Conservation (phyloP, 441 rosid species). For the Erysimum cheiri region DNA sequence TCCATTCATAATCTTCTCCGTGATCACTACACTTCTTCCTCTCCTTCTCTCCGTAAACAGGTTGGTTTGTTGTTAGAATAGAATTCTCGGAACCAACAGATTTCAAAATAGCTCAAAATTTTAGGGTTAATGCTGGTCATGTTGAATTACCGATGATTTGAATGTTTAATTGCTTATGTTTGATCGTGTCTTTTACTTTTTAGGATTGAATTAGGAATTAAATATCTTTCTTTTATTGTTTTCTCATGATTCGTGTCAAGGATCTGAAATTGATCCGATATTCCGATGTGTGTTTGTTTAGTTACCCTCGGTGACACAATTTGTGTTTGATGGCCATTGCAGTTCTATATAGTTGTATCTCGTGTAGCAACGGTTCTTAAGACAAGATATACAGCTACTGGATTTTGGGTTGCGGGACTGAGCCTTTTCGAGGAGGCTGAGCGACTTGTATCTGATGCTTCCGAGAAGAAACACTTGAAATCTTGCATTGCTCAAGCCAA, state of each 20-base stretch:
- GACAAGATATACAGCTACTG: slow-evolving; percentile 82
- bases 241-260: background rate
- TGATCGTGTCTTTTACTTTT: background rate
- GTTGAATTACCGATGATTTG: background rate
- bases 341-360: slow-evolving; percentile 78
- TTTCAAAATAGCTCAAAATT: slow-evolving; percentile 12
- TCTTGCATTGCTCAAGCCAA: slow-evolving; percentile 69
- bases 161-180: slow-evolving; percentile 3
- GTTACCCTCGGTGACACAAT: background rate
- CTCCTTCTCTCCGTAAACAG: slow-evolving; percentile 65
- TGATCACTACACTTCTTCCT: slow-evolving; percentile 58
- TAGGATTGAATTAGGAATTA: slow-evolving; percentile 21
- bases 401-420: slow-evolving; percentile 85
- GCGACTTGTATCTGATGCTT: slow-evolving; percentile 54
- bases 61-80: slow-evolving; percentile 38
- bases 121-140: background rate
- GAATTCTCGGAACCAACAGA: background rate
- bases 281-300: background rate
- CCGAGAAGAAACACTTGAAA: slow-evolving; percentile 70
- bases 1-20: slow-evolving; percentile 62
- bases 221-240: background rate
- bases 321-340: slow-evolving; percentile 26
- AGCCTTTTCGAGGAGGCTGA: slow-evolving; percentile 71
- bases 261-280: background rate
- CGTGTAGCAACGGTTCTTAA: slow-evolving; percentile 83